Evolutionary conservation across 2,329 filamentous ascomycete species (phyloP).

Genomic region (Aspergillus quadricinctus): DNA sequence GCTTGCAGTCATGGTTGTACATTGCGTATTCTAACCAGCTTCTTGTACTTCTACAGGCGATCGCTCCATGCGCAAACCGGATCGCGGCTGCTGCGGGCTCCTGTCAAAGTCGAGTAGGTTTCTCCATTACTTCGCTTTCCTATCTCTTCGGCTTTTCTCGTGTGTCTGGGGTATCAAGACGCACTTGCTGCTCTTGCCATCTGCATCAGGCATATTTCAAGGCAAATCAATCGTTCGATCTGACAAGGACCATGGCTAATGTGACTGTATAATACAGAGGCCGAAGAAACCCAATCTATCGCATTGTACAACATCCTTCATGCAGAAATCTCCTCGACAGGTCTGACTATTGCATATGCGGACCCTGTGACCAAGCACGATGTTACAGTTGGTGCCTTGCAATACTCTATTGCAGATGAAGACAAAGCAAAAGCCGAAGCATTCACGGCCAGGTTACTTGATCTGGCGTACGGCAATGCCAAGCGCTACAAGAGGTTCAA

Average conservation of each 20-base stretch:
- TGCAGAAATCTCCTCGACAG: slow-evolving; percentile 60
- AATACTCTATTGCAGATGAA: slow-evolving; percentile 56
- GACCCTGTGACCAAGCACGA: slow-evolving; percentile 54
- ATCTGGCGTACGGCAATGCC: slow-evolving; percentile 65
- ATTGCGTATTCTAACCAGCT: slow-evolving; percentile 1
- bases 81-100: slow-evolving; percentile 52
- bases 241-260: neutral
- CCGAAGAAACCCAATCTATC: slow-evolving; percentile 56
- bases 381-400: slow-evolving; percentile 58
- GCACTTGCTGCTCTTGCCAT: neutral
- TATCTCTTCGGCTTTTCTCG: neutral
- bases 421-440: slow-evolving; percentile 46
- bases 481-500: slow-evolving; percentile 73
- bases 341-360: slow-evolving; percentile 70
- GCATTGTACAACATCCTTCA: slow-evolving; percentile 82
- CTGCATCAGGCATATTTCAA: neutral
- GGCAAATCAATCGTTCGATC: neutral
- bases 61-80: slow-evolving; percentile 46
- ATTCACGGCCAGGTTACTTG: slow-evolving; percentile 64
- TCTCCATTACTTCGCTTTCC: slow-evolving; percentile 3
- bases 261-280: slow-evolving; percentile 26
- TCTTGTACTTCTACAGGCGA: slow-evolving; percentile 44
- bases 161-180: slow-evolving; percentile 1
- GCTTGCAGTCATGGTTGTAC: neutral
- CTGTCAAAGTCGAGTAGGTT: slow-evolving; percentile 48